Evolutionary conservation across 768 basidiomycete genomes (phyloP).

Genomic region (Trametes coccinea): DNA sequence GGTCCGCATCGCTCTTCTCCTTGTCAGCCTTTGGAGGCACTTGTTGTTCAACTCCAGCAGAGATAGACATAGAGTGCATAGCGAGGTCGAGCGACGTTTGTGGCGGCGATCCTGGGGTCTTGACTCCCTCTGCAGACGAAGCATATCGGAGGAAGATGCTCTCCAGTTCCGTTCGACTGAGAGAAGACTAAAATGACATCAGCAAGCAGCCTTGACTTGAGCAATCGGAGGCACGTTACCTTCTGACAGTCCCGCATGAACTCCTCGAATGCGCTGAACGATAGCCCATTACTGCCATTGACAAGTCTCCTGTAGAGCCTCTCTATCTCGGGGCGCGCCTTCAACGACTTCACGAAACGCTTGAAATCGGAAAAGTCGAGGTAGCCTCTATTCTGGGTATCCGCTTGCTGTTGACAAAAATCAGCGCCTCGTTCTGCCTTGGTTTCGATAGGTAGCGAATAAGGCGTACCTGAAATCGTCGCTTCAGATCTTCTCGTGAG

Average conservation of each 20-base stretch:
- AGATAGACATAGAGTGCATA: conserved; percentile 23
- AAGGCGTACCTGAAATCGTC: conserved; percentile 55
- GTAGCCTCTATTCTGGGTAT: conserved; percentile 51
- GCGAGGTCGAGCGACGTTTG: conserved; percentile 33
- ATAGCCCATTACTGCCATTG: conserved; percentile 32
- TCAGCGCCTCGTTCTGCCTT: not conserved
- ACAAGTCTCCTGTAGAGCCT: conserved; percentile 52
- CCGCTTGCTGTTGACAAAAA: conserved; percentile 54
- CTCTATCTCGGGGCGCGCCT: conserved; percentile 82
- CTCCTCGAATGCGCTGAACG: conserved; percentile 41
- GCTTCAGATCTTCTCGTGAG: conserved; percentile 50
- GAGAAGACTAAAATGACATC: conserved; percentile 36
- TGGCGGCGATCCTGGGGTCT: conserved; percentile 23
- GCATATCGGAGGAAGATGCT: conserved; percentile 43
- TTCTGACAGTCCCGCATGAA: conserved; percentile 58
- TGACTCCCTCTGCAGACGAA: conserved; percentile 1
- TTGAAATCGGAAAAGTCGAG: conserved; percentile 83
- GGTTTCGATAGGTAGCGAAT: too few relatives aligned
- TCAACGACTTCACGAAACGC: conserved; percentile 78
- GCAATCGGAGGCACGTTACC: conserved; percentile 40
- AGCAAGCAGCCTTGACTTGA: conserved; percentile 11
- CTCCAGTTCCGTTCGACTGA: conserved; percentile 33
- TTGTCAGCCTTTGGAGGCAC: not conserved
- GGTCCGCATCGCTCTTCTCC: not conserved
- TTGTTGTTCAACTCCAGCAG: not conserved